Evolutionary conservation across 2,329 filamentous ascomycete genomes (phyloP).

Genomic region (Helicocarpus griseus): DNA sequence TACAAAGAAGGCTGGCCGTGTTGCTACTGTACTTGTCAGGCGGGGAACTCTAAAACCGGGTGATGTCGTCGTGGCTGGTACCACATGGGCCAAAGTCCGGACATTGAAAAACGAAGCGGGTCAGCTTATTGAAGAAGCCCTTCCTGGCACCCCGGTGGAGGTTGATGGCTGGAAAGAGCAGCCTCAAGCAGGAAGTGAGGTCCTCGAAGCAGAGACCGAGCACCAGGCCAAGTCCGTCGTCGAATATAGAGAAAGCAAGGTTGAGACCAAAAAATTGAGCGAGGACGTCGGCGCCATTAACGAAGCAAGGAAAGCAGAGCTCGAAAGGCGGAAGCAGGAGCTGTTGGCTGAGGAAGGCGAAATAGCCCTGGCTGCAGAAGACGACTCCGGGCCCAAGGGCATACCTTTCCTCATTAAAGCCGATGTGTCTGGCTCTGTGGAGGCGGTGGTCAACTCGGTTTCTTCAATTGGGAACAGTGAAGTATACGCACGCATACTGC

Average conservation of each 20-base stretch:
- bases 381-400: conserved; percentile 38
- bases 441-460: conserved; percentile 74
- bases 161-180: conserved; percentile 90
- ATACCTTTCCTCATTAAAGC: conserved; percentile 84
- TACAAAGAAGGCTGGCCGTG: conserved; percentile 72
- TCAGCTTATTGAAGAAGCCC: conserved; percentile 58
- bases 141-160: conserved; percentile 82
- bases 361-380: conserved; percentile 28
- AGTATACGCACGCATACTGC: conserved; percentile 65
- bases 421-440: conserved; percentile 87
- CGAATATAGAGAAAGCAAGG: conserved; percentile 62
- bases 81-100: conserved; percentile 79
- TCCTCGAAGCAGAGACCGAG: conserved; percentile 74
- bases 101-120: conserved; percentile 79
- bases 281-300: conserved; percentile 70
- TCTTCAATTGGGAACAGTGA: conserved; percentile 75
- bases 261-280: conserved; percentile 56
- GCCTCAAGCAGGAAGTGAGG: conserved; percentile 75
- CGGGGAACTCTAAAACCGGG: conserved; percentile 75
- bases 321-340: conserved; percentile 37
- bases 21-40: conserved; percentile 80
- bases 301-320: conserved; percentile 52
- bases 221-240: conserved; percentile 68
- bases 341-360: conserved; percentile 26
- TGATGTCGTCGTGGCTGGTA: conserved; percentile 77